Evolutionary conservation across 352 stramenopile genomes (phyloP), one percentile per base, ranked within the genome.

Genomic region (Phytophthora sp.): DNA sequence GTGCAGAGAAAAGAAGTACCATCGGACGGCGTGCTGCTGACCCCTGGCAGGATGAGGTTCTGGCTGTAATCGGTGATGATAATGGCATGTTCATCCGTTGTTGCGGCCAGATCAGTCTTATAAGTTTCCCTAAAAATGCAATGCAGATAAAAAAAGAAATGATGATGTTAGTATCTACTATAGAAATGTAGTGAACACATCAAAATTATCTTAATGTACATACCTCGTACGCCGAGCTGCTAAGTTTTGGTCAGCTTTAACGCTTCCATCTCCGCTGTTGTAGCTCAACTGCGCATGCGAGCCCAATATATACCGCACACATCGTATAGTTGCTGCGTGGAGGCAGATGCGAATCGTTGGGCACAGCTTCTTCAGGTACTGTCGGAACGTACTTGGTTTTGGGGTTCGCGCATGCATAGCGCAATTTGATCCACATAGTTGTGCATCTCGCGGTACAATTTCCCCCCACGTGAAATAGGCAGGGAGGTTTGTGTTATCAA

Each of bases 121-220:
- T 73, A 68, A 31, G 68, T 53, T 5, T 27, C 4, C 20, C 52
- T 69, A 46, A 42, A 54, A 36, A 57, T 42, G 5, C 47, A 61
- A 67, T 54, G n/a, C n/a, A n/a, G n/a, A n/a, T 33, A 18, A 63
- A 57, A 52, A n/a, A n/a, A n/a, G n/a, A n/a, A n/a, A n/a, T n/a
- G n/a, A 53, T 38, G 41, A 52, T 21, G 35, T 42, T 42, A 57
- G 35, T 53, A 21, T 46, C n/a, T 29, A 63, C 7, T 35, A 54
- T 30, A 55, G 57, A 38, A 8, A 13, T 38, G 31, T 15, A 38
- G 16, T n/a, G n/a, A n/a, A n/a, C n/a, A n/a, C n/a, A 59, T 44
- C 15, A 60, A 55, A 46, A 41, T 30, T 27, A 46, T 29, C 18
- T 23, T 39, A 57, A 4, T n/a, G n/a, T n/a, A n/a, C 46, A 13